These are phyloP conservation scores for Andrographis paniculata DNA, from an alignment of 305 asterid species.

Conservation along the genomic window DNA sequence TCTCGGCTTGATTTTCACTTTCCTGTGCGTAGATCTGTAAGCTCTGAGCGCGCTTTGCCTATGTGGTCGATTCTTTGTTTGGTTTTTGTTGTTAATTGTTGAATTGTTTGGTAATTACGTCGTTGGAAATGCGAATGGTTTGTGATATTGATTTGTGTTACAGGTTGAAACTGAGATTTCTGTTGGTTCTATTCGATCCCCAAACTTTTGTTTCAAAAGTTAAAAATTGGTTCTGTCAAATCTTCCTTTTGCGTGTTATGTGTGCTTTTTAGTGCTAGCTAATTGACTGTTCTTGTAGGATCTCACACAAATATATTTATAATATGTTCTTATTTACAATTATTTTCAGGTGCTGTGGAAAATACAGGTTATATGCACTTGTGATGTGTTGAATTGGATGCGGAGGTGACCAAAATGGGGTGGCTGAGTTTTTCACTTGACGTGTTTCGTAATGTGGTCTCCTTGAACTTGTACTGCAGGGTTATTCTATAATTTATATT, in stretches of 20 bases:
- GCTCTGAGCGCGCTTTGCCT: neutral
- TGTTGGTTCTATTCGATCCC: constrained; percentile 1
- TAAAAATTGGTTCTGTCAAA: neutral
- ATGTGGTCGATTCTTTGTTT: no score
- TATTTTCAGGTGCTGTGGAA: constrained; percentile 34
- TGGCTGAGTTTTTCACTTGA: constrained; percentile 60
- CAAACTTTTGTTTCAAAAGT: constrained; percentile 4
- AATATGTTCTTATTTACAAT: constrained; percentile 17
- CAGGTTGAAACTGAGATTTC: neutral
- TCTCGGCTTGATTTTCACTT: constrained; percentile 2
- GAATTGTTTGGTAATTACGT: no score
- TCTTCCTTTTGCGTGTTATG: neutral
- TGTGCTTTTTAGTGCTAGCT: constrained; percentile 2
- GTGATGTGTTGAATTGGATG: constrained; percentile 16
- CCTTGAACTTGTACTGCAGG: constrained; percentile 73
- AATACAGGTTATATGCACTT: constrained; percentile 6
- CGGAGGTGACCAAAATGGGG: constrained; percentile 42
- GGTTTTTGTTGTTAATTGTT: no score
- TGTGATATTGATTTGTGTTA: no score
- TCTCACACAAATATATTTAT: no score
- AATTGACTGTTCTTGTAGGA: constrained; percentile 9
- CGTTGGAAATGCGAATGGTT: no score
- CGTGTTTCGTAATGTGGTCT: constrained; percentile 44
- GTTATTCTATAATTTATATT: constrained; percentile 57
- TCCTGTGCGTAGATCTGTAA: constrained; percentile 18